Percentiles rank a stretch among this genome's conserved stretches.
phyloP scores from a whole-genome alignment of 139 green algal species.

The Chlorella sp. region DNA sequence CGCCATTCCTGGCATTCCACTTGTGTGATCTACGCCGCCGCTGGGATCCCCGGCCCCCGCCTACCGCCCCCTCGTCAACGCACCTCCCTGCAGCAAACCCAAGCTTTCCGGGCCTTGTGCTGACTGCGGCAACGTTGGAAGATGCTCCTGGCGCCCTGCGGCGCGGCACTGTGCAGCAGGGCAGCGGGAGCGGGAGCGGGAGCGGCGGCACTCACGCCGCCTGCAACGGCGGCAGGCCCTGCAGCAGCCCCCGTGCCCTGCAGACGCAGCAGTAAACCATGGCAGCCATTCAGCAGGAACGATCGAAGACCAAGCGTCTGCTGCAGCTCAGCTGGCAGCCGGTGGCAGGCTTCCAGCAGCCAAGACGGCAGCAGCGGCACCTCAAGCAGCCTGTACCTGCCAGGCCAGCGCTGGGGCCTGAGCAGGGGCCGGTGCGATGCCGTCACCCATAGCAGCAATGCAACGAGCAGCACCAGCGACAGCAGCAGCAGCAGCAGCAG shows the following conservation, averaged over 20 bases:
- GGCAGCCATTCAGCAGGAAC: background rate
- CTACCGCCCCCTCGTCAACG: too few species aligned
- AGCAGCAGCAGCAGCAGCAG: conserved; percentile 21
- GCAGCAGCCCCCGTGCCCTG: background rate
- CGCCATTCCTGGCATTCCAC: too few species aligned
- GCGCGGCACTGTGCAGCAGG: background rate
- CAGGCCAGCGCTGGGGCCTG: too few species aligned
- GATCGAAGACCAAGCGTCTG: too few species aligned
- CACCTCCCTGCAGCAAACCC: too few species aligned
- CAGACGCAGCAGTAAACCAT: background rate
- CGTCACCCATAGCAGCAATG: too few species aligned
- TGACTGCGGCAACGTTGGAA: background rate
- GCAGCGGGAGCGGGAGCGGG: background rate
- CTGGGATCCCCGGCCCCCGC: too few species aligned
- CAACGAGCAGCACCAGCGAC: background rate
- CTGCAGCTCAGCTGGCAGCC: too few species aligned
- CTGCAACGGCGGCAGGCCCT: background rate
- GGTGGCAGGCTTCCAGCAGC: background rate
- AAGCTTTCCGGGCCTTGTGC: background rate
- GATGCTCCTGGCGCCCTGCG: background rate
- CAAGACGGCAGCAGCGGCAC: background rate
- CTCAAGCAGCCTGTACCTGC: background rate
- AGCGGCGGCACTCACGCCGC: background rate
- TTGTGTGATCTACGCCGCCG: too few species aligned
- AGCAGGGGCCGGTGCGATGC: too few species aligned